Evolutionary conservation across 192 early-diverging fungal species (phyloP).

Genomic region (Backusella psychrophila): DNA sequence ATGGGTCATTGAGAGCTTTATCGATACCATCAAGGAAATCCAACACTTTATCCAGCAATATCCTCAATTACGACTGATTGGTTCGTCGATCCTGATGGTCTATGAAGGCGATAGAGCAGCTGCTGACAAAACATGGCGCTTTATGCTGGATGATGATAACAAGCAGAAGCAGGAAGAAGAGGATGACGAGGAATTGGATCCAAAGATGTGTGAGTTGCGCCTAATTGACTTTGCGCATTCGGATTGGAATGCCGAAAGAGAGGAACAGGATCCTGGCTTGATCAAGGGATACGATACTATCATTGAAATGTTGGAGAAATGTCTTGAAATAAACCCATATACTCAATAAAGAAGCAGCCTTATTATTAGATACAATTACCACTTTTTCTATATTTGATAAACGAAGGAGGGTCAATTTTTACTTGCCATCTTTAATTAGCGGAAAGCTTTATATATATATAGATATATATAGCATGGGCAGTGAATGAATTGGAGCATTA

Average conservation of each 20-base stretch:
- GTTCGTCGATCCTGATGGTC: conserved; percentile 74
- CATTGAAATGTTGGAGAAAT: conserved; percentile 49
- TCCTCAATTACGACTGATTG: conserved; percentile 62
- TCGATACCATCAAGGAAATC: conserved; percentile 59
- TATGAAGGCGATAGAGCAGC: conserved; percentile 69
- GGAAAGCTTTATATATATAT: no score
- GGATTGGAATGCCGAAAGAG: conserved; percentile 52
- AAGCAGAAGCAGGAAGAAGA: conserved; percentile 31
- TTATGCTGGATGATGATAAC: conserved; percentile 26
- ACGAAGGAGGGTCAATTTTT: no score
- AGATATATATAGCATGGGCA: no score
- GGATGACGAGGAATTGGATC: conserved; percentile 22
- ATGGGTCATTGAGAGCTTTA: conserved; percentile 58
- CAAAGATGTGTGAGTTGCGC: conserved; percentile 61
- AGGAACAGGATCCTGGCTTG: conserved; percentile 67
- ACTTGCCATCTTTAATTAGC: no score
- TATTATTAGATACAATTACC: no score
- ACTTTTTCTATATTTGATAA: no score
- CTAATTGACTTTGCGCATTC: conserved; percentile 94
- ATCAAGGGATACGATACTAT: conserved; percentile 65
- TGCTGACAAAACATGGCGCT: conserved; percentile 46
- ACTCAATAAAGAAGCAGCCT: neutral
- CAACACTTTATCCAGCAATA: conserved; percentile 46
- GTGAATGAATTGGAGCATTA: no score
- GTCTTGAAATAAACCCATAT: conserved; percentile 22